A percentile compares a stretch with the other conserved stretches of the same genome.
Evolutionary conservation across 163 green algal species (phyloP).

Genomic region (Smithsoniella earleae): DNA sequence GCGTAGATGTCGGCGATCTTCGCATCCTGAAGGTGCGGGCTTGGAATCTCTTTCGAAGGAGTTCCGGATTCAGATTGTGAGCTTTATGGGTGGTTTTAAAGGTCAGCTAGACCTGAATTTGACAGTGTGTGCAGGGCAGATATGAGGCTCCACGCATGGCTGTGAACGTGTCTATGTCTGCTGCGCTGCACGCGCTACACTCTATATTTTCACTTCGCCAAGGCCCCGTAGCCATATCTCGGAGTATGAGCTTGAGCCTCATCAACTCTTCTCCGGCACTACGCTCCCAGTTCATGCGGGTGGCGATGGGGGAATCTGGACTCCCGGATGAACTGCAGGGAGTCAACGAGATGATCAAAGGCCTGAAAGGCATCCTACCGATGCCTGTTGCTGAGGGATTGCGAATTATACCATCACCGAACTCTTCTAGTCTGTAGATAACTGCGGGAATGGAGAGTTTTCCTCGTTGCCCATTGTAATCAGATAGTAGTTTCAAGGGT

Average conservation of each 20-base stretch:
- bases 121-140: slow-evolving; percentile 36
- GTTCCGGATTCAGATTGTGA: not conserved
- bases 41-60: not conserved
- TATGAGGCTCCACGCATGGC: slow-evolving; percentile 55
- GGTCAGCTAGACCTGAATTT: not conserved
- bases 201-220: slow-evolving; percentile 31
- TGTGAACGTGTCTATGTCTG: slow-evolving; percentile 53
- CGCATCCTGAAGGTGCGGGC: slow-evolving; percentile 35
- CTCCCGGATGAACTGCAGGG: not conserved
- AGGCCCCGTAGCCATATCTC: slow-evolving; percentile 32
- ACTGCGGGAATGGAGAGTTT: too few species aligned
- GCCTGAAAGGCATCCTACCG: too few species aligned
- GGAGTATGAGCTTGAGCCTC: not conserved
- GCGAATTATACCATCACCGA: too few species aligned
- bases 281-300: not conserved
- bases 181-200: slow-evolving; percentile 47
- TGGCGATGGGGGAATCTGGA: not conserved
- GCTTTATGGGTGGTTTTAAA: not conserved
- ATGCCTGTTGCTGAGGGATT: too few species aligned
- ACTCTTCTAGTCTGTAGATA: too few species aligned
- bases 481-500: too few species aligned
- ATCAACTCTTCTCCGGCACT: not conserved
- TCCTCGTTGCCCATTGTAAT: too few species aligned
- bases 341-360: too few species aligned
- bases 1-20: slow-evolving; percentile 49